phyloP scores from a whole-genome alignment of 2,329 filamentous ascomycete species.

The Neofusicoccum umdonicola region DNA sequence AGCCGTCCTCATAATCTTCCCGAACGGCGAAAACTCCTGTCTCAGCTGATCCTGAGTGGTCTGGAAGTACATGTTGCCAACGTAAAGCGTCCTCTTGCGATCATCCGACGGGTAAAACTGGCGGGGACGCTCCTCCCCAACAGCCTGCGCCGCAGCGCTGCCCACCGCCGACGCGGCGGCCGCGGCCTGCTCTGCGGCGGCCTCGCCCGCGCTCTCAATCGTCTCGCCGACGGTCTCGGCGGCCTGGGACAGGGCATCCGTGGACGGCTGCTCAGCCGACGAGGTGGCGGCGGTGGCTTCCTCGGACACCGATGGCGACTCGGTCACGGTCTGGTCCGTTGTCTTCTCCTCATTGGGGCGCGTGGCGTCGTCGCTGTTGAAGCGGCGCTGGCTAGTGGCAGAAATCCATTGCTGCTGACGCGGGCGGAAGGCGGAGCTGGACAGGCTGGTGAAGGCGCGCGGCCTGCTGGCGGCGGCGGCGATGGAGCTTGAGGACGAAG shows the following conservation, averaged over 20 bases:
- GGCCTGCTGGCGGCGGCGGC: constrained; percentile 42
- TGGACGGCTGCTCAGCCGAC: constrained; percentile 24
- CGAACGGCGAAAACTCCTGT: constrained; percentile 59
- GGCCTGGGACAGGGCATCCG: constrained; percentile 4
- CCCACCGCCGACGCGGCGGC: constrained; percentile 27
- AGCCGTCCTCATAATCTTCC: constrained; percentile 51
- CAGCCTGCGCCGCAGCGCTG: constrained; percentile 13
- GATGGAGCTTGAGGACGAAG: constrained; percentile 45
- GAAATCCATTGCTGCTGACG: constrained; percentile 36
- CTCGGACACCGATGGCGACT: neutral
- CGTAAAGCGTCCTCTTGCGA: constrained; percentile 51
- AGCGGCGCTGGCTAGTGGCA: constrained; percentile 45
- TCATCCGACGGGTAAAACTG: constrained; percentile 12
- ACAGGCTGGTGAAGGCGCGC: constrained; percentile 30
- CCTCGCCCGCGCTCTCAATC: too few species aligned
- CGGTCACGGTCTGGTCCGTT: constrained; percentile 35
- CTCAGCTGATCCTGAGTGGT: constrained; percentile 60
- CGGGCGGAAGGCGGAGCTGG: constrained; percentile 30
- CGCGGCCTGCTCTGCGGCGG: neutral
- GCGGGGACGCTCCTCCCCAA: constrained; percentile 9
- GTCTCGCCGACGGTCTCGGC: neutral
- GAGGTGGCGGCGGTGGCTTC: constrained; percentile 19
- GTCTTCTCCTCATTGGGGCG: constrained; percentile 25
- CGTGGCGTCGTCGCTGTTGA: constrained; percentile 46
- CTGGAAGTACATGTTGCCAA: constrained; percentile 71